Evolutionary conservation across 2,329 filamentous ascomycete genomes (phyloP), one percentile per base, ranked within the genome.

Genomic region (Huntiella moniliformis): DNA sequence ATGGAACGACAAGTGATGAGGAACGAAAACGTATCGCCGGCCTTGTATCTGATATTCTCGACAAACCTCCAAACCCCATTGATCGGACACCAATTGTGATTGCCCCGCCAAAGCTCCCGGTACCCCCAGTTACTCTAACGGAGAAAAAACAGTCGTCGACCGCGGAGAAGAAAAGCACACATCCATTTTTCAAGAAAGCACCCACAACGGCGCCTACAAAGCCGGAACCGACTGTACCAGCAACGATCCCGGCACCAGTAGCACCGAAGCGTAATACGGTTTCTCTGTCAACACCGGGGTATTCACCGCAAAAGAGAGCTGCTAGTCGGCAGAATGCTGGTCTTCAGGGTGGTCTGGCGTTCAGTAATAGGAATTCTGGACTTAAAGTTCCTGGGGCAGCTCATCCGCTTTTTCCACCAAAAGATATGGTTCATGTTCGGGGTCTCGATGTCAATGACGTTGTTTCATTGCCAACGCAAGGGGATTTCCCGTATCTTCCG

Each of bases 331-430:
- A n/a, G 11, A 12, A 31, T 18, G 43, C 28, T n/a, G 28, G 18
- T 5, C 16, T 12, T 12, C 15, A 34, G 11, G 10, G 35, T 22
- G 46, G 42, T n/a, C 36, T 35, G n/a, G 37, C 63, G 10, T 67
- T 71, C 49, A 67, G 70, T 3, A 54, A 58, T 18, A 67, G 61
- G 46, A 63, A 64, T 4, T 54, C 58, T 3, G 64, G 63, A 0
- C 55, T 74, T 4, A 83, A 74, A 54, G 66, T 79, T n/a, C 74
- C 77, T 0, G 82, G 80, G 2, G 67, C 77, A 6, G 63, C 66
- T 51, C 67, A 82, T 45, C 72, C 82, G 3, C 66, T 74, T n/a
- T 91, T 82, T 79, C 83, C 83, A 34, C 70, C 73, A 42, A 67
- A 68, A 51, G 79, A 67, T 5, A 74, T 74, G 56, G 61, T 67